Base-by-base conservation (phyloP, 257 asterid genomes). In the Solanum corneliomulleri region DNA sequence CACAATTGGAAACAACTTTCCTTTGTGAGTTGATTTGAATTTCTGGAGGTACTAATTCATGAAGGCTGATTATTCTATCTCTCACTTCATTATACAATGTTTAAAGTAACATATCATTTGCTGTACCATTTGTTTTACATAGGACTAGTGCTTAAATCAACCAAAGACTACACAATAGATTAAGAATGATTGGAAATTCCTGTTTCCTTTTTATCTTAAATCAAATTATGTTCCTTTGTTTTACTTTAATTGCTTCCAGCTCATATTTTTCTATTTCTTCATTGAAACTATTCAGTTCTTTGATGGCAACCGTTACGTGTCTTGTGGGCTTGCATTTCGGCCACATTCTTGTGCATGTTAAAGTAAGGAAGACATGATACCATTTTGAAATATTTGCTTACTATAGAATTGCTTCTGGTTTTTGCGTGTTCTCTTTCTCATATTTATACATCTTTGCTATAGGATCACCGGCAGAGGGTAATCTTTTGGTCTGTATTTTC, bases 261-360 rank as follows among this genome's bases (percentile, higher is more conserved):
- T 81, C 69, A 78, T 72, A 80, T 85, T 58, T 84, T 75, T 75
- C 78, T 87, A 52, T 83, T 82, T 88, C 89, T 87, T 87, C 84
- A 15, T 83, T 88, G 88, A 58, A 86, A 87, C 49, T 85, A 86
- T 91, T 78, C 89, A 96, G 99, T 90, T 96, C 99, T 86, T 82
- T 94, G 92, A 95, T 95, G 98, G 98, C 98, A 85, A 93, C 97
- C 87, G 91, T 96, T 88, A 95, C 99, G 75, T 95, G 98, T 86
- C 92, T 96, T 85, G 84, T 91, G 58, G 99, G 99, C 89, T 91
- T 96, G 92, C 98, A 96, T 89, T 93, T 89, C 74, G 99, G 99
- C 44, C 99, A 96, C 92, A 89, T 96, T 92, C 92, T 93, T 88
- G 94, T 96, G 85, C 98, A 95, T 86, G 89, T 89, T 88, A 89